Percentiles rank a stretch among this genome's conserved stretches.
phyloP scores from a whole-genome alignment of 176 grass and related monocot species.

The Lolium multiflorum region DNA sequence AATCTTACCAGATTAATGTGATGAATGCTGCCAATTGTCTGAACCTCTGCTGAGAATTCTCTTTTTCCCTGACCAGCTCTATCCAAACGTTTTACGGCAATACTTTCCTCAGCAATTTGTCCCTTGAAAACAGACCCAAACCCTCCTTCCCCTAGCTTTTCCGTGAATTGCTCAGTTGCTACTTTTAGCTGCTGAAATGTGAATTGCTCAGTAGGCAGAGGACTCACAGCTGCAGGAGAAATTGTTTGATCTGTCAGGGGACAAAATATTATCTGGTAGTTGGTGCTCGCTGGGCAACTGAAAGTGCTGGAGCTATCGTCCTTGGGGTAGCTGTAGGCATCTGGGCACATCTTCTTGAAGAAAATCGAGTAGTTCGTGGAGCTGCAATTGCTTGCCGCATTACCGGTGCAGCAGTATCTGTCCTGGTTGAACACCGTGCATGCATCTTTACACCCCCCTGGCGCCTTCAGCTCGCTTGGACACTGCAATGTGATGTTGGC shows the following conservation, averaged over 20 bases:
- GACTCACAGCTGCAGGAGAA: neutral
- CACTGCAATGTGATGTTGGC: slow-evolving; percentile 36
- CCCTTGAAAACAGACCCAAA: slow-evolving; percentile 47
- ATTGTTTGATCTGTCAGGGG: neutral
- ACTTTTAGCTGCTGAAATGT: slow-evolving; percentile 42
- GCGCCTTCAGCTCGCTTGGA: slow-evolving; percentile 28
- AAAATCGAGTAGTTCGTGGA: slow-evolving; percentile 18
- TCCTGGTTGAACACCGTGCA: slow-evolving; percentile 36
- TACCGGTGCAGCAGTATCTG: slow-evolving; percentile 27
- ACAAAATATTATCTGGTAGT: slow-evolving; percentile 57
- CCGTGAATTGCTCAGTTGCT: neutral
- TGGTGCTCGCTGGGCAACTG: slow-evolving; percentile 38
- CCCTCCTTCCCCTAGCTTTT: slow-evolving; percentile 41
- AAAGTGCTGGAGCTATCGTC: neutral
- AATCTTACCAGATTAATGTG: neutral
- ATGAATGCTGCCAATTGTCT: slow-evolving; percentile 1
- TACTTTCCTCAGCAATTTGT: neutral
- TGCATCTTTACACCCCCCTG: slow-evolving; percentile 37
- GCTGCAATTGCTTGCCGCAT: neutral
- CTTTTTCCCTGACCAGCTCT: neutral
- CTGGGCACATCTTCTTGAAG: slow-evolving; percentile 37
- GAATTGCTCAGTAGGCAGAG: slow-evolving; percentile 5
- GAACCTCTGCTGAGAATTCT: slow-evolving; percentile 5
- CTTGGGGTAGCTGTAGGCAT: slow-evolving; percentile 30
- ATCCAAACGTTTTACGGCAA: slow-evolving; percentile 31